Percentiles rank a stretch among this genome's conserved stretches.
Evolutionary conservation across 2,329 filamentous ascomycete genomes (phyloP).

Genomic region (Plenodomus tracheiphilus): DNA sequence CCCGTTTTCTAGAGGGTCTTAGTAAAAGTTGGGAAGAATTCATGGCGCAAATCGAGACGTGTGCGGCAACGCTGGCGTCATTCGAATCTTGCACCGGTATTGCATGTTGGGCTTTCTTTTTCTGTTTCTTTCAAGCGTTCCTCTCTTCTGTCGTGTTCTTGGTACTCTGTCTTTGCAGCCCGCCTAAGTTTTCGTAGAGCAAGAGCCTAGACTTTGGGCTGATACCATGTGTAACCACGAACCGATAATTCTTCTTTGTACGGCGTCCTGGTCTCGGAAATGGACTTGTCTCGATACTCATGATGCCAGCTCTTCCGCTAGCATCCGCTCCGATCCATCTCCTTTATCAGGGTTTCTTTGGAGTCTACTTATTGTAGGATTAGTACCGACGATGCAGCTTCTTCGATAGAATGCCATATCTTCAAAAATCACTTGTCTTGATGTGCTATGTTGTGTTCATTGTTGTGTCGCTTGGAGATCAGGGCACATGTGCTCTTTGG

Average conservation of each 20-base stretch:
- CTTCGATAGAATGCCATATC: slow-evolving; percentile 13
- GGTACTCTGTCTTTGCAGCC: slow-evolving; percentile 10
- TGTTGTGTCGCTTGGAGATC: neutral
- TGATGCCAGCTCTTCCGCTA: slow-evolving; percentile 9
- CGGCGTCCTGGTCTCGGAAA: slow-evolving; percentile 26
- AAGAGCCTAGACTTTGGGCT: slow-evolving; percentile 23
- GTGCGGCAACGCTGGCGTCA: slow-evolving; percentile 8
- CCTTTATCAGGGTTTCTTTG: slow-evolving; percentile 3
- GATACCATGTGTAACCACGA: slow-evolving; percentile 35
- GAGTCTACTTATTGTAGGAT: slow-evolving; percentile 22
- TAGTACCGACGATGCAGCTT: slow-evolving; percentile 13
- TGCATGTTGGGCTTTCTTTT: slow-evolving; percentile 2
- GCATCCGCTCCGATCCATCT: slow-evolving; percentile 12
- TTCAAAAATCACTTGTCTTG: neutral
- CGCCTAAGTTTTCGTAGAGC: slow-evolving; percentile 1
- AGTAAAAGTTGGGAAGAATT: slow-evolving; percentile 19
- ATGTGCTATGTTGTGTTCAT: neutral
- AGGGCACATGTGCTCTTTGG: neutral
- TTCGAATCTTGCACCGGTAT: slow-evolving; percentile 5
- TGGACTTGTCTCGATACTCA: slow-evolving; percentile 20
- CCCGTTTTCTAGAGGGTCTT: slow-evolving; percentile 17
- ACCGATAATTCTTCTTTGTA: slow-evolving; percentile 24
- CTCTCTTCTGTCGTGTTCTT: slow-evolving; percentile 7
- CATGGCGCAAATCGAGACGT: neutral
- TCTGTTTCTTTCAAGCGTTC: slow-evolving; percentile 7